Percentiles rank a stretch among this genome's conserved stretches.
phyloP scores from a whole-genome alignment of 148 eudicot species.

The Camellia sinensis region DNA sequence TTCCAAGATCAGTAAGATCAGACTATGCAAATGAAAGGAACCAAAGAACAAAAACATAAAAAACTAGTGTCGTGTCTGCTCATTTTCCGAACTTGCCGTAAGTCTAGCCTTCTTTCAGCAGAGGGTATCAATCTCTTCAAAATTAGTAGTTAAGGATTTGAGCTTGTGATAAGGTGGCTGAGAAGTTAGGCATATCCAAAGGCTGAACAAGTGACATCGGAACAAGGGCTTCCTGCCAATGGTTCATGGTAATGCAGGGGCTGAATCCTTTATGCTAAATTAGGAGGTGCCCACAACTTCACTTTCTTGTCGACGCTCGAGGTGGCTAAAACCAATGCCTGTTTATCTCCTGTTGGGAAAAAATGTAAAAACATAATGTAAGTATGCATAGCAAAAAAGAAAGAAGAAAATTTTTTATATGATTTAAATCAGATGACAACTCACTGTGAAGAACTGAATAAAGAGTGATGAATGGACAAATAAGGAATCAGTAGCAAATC shows the following conservation, averaged over 20 bases:
- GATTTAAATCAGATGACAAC: not conserved
- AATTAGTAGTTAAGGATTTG: slow-evolving; percentile 5
- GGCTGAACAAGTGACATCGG: not conserved
- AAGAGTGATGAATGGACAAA: not conserved
- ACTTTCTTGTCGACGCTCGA: slow-evolving; percentile 89
- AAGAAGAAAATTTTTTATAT: not conserved
- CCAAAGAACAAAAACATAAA: not conserved
- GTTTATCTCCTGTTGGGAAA: slow-evolving; percentile 48
- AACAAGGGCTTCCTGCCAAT: not conserved
- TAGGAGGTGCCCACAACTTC: slow-evolving; percentile 64
- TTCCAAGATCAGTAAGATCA: slow-evolving; percentile 9
- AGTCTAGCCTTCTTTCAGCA: slow-evolving; percentile 7
- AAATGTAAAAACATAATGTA: not conserved
- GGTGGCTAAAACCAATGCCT: slow-evolving; percentile 53
- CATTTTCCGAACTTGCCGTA: not conserved
- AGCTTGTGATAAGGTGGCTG: slow-evolving; percentile 8
- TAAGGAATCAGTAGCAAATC: not conserved
- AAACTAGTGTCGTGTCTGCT: not conserved
- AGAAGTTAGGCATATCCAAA: slow-evolving; percentile 7
- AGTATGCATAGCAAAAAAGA: slow-evolving; percentile 3
- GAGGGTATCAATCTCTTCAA: slow-evolving; percentile 6
- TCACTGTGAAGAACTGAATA: not conserved
- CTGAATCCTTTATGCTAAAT: slow-evolving; percentile 26
- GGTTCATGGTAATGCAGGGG: not conserved
- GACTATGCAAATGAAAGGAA: slow-evolving; percentile 5